Evolutionary conservation across 345 rosid species (phyloP).

Genomic region (Barbarea vulgaris): DNA sequence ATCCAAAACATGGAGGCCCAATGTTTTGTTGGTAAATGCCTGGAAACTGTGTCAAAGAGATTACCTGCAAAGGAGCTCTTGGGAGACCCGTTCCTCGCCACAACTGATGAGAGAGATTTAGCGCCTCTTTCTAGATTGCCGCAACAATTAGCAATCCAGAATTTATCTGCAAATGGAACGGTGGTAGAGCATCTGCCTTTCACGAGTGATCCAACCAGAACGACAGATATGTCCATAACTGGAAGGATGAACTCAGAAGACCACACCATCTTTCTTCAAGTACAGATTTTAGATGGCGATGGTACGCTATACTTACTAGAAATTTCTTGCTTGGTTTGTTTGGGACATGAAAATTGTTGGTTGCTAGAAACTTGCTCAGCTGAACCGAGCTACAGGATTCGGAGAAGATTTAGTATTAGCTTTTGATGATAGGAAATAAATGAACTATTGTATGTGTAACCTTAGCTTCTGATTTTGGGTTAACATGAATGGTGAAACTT

Average conservation of each 20-base stretch:
- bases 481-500: not conserved
- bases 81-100: slow-evolving; percentile 66
- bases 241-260: slow-evolving; percentile 77
- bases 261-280: slow-evolving; percentile 81
- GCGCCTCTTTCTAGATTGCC: slow-evolving; percentile 31
- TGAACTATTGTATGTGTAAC: not conserved
- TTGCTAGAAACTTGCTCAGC: slow-evolving; percentile 11
- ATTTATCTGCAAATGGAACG: slow-evolving; percentile 37
- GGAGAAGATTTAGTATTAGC: slow-evolving; percentile 8
- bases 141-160: slow-evolving; percentile 40
- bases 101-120: slow-evolving; percentile 44
- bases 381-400: not conserved
- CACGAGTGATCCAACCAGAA: slow-evolving; percentile 50
- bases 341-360: slow-evolving; percentile 7
- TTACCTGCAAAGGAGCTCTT: slow-evolving; percentile 75
- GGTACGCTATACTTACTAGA: slow-evolving; percentile 46
- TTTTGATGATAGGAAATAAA: not conserved
- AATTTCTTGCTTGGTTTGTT: not conserved
- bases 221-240: slow-evolving; percentile 76
- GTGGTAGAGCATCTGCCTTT: slow-evolving; percentile 38
- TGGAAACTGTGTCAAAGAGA: slow-evolving; percentile 69
- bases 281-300: slow-evolving; percentile 71
- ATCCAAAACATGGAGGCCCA: slow-evolving; percentile 68
- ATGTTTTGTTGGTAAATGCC: slow-evolving; percentile 76
- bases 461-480: not conserved